Percentiles rank a stretch among this genome's conserved stretches.
Conservation (phyloP, 2,329 filamentous ascomycete species). For the Ophiostoma montium region DNA sequence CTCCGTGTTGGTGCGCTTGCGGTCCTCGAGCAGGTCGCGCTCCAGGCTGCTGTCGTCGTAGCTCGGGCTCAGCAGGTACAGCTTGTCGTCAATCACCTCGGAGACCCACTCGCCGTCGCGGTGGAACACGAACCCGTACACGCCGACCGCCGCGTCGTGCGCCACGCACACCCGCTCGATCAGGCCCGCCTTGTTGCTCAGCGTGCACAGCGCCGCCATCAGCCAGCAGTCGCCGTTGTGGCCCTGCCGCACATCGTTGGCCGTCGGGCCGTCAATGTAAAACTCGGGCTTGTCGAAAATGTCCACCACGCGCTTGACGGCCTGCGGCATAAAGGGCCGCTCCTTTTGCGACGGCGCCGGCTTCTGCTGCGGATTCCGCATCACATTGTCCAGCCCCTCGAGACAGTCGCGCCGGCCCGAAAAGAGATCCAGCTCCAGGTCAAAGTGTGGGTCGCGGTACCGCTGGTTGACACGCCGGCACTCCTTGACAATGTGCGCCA, state of each 20-base stretch:
- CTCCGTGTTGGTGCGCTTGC: slow-evolving; percentile 36
- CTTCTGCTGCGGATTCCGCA: slow-evolving; percentile 3
- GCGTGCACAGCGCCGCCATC: slow-evolving; percentile 63
- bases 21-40: slow-evolving; percentile 30
- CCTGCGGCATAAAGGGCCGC: slow-evolving; percentile 26
- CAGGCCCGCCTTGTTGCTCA: slow-evolving; percentile 57
- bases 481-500: slow-evolving; percentile 44
- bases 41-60: slow-evolving; percentile 45
- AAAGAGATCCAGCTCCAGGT: slow-evolving; percentile 67
- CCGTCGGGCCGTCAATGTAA: slow-evolving; percentile 61
- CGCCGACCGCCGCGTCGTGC: slow-evolving; percentile 57
- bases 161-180: slow-evolving; percentile 64
- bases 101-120: slow-evolving; percentile 62
- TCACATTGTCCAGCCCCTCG: slow-evolving; percentile 16
- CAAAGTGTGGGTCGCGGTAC: slow-evolving; percentile 76
- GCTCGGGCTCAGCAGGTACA: slow-evolving; percentile 41
- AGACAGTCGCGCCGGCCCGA: slow-evolving; percentile 36
- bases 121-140: slow-evolving; percentile 77
- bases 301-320: slow-evolving; percentile 57
- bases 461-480: slow-evolving; percentile 71
- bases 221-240: slow-evolving; percentile 76
- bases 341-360: slow-evolving; percentile 3
- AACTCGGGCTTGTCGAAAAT: slow-evolving; percentile 68
- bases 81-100: slow-evolving; percentile 43
- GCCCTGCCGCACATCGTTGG: slow-evolving; percentile 68